phyloP scores from a whole-genome alignment of 495 filamentous ascomycete genomes.

The Stereocaulon alpinum region DNA sequence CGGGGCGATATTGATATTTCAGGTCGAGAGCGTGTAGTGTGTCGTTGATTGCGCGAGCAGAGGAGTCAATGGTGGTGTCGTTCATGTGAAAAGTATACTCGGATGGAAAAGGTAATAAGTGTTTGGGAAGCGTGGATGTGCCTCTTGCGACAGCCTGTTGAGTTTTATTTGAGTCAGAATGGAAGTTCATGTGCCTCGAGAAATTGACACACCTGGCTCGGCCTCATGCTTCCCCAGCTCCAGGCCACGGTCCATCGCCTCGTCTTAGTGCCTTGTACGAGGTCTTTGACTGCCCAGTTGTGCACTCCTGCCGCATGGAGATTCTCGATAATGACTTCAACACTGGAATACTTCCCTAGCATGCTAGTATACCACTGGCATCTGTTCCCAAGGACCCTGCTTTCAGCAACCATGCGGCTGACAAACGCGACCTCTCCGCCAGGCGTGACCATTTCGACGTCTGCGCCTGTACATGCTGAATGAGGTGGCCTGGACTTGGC shows the following conservation, averaged over 20 bases:
- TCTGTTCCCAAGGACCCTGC: conserved; percentile 43
- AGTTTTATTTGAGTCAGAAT: background rate
- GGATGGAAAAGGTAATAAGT: conserved; percentile 48
- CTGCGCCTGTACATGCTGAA: conserved; percentile 71
- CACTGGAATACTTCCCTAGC: conserved; percentile 72
- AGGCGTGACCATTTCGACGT: conserved; percentile 74
- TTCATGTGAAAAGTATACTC: conserved; percentile 29
- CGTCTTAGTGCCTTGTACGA: conserved; percentile 72
- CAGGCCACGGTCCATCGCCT: conserved; percentile 81
- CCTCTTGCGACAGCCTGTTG: conserved; percentile 46
- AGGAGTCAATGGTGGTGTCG: conserved; percentile 7
- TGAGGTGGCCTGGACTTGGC: conserved; percentile 59
- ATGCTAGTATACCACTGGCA: conserved; percentile 88
- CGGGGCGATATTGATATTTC: conserved; percentile 41
- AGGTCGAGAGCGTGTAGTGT: conserved; percentile 38
- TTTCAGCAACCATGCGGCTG: conserved; percentile 63
- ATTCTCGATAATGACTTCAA: conserved; percentile 50
- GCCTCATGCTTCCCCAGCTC: conserved; percentile 65
- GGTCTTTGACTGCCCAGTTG: conserved; percentile 77
- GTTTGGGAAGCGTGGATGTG: conserved; percentile 45
- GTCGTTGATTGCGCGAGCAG: conserved; percentile 28
- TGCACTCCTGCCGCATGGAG: conserved; percentile 48
- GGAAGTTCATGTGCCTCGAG: background rate
- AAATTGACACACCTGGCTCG: conserved; percentile 40
- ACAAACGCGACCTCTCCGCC: conserved; percentile 83